phyloP scores from a whole-genome alignment of 306 rosid genomes.

The Potentilla sterilis region DNA sequence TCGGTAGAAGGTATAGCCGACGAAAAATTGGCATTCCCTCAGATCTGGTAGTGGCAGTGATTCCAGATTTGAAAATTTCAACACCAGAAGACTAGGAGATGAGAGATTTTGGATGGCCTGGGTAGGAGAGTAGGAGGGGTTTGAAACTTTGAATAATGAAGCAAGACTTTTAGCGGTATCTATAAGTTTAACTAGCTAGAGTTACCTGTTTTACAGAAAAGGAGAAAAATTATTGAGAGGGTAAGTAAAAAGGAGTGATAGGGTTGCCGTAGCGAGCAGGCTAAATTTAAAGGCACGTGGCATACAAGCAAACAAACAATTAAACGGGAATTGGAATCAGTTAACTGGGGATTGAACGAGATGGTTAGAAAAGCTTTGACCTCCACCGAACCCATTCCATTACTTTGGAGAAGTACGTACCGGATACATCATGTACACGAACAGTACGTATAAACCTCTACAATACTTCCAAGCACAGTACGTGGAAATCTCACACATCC shows the following conservation, averaged over 20 bases:
- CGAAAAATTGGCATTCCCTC: no score
- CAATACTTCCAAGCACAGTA: no score
- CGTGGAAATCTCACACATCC: neutral
- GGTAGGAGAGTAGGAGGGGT: neutral
- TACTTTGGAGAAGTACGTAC: neutral
- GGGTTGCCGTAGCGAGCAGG: neutral
- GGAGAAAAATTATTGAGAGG: neutral
- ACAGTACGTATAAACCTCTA: no score
- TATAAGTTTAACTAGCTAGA: neutral
- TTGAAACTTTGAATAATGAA: no score
- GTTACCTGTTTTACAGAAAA: neutral
- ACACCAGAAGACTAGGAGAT: neutral
- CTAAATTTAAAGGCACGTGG: slow-evolving; percentile 18
- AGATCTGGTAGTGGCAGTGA: no score
- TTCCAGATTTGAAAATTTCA: no score
- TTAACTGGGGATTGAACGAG: neutral
- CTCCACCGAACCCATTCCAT: neutral
- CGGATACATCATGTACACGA: neutral
- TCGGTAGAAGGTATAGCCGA: no score
- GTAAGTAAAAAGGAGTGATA: neutral
- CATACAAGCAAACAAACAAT: neutral
- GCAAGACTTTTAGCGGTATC: neutral
- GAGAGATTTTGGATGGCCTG: neutral
- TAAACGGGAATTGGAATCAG: neutral
- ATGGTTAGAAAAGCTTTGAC: no score